Evolutionary conservation across 805 yeast species (phyloP), one percentile per base, ranked within the genome.

Genomic region (Lachancea fermentati): DNA sequence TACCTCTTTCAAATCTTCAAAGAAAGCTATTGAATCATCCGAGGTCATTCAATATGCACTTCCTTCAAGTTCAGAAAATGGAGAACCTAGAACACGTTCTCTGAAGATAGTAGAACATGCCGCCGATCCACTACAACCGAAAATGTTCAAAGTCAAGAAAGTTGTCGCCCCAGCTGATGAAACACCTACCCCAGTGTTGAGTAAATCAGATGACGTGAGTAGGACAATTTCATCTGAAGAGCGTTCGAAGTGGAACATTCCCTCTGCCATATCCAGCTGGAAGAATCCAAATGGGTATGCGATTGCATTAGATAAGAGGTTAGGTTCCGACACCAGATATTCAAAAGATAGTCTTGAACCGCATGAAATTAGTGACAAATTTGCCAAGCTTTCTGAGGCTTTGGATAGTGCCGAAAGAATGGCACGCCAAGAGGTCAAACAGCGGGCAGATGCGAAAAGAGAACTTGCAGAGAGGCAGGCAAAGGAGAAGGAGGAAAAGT

Each of bases 201-300:
- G 85, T n/a, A 67, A 77, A 22, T 60, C 71, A 22, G 62, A 67
- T 19, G 67, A 73, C n/a, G 70, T 78, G 4, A 39, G 50, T 30
- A 45, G 49, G 16, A 66, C 72, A 52, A 58, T 82, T 14, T 75
- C 88, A 0, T 75, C 76, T 19, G 85, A 81, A 49, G 95, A 88
- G 39, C 84, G 79, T 47, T 77, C 75, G 19, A 72, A 76, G 45
- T 91, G 97, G 96, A 72, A 73, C 35, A 87, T 93, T 22, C 97
- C 97, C 0, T 80, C 95, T 0, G 86, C 94, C 1, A 76, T 91
- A 0, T 91, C 97, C 1, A 87, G 86, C 59, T 93, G 97, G 97
- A 89, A 88, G 60, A 93, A 93, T 60, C 85, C 89, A 13, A 83
- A 85, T 50, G 97, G 97, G 1, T 86, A 79, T 56, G 79, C 95